Evolutionary conservation across 164 flowering plant genomes (phyloP), one percentile per base, ranked within the genome.

Genomic region (Stephania cephalantha): DNA sequence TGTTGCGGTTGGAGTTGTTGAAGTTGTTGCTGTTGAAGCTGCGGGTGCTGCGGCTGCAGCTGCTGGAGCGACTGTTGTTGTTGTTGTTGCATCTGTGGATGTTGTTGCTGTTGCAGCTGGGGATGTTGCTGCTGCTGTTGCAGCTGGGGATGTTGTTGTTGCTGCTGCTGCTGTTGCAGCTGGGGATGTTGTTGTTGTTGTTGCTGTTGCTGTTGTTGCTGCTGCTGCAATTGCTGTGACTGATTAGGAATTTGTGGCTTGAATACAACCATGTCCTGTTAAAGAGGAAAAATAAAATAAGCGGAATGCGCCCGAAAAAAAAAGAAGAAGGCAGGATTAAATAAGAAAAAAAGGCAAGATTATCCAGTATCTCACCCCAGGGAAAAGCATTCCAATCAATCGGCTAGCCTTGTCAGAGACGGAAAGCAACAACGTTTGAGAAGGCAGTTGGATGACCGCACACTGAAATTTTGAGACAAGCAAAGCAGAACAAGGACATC

Each of bases 361-460:
- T 18, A 50, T 15, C 29, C 52, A 25, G 46, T 18, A 72, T 72
- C 85, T 90, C 79, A 95, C 99, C 92, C 98, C 99, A 61, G 98
- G 98, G 69, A 95, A 95, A 81, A 95, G 97, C 98, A 93, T 95
- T 79, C 99, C 99, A 66, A 95, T 95, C 85, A 95, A 84, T 74
- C 97, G 96, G 82, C 93, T 88, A 46, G 97, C 95, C 83, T 93
- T 95, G 83, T 95, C 97, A 64, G 97, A 91, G 73, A 93, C 98
- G 44, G 98, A 95, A 68, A 95, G 93, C 79, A 95, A 85, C 84
- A 95, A 73, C 6, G 98, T 95, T 85, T 95, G 99, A 7, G 96
- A 91, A 74, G 96, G 96, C 72, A 95, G 81, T 72, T 93, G 98
- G 76, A 95, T 95, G 6, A 93, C 98, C 71, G 97, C 99, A 89